These are phyloP conservation scores for Verticillium isaacii DNA, from an alignment of 2,329 filamentous ascomycete species.

Conservation along the genomic window DNA sequence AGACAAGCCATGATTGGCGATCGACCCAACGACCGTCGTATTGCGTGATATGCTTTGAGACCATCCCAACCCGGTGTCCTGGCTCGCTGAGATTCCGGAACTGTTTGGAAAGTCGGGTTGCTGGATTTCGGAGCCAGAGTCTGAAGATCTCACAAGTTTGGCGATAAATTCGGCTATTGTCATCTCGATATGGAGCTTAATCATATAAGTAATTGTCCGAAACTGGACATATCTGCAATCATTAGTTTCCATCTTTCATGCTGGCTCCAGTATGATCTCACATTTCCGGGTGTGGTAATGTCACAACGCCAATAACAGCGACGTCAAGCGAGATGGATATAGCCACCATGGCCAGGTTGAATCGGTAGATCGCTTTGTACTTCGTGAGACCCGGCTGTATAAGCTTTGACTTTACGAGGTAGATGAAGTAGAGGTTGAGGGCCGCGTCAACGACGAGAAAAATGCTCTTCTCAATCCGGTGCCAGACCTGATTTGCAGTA, in stretches of 20 bases:
- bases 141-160: slow-evolving; percentile 20
- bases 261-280: slow-evolving; percentile 2
- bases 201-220: slow-evolving; percentile 42
- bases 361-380: slow-evolving; percentile 37
- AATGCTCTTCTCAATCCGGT: slow-evolving; percentile 42
- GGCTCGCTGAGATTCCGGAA: neutral
- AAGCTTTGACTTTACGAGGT: slow-evolving; percentile 36
- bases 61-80: neutral
- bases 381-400: slow-evolving; percentile 42
- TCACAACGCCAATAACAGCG: slow-evolving; percentile 20
- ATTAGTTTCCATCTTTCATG: neutral
- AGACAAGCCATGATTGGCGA: neutral
- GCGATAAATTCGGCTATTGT: slow-evolving; percentile 44
- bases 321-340: slow-evolving; percentile 21
- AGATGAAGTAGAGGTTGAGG: slow-evolving; percentile 42
- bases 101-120: neutral
- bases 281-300: slow-evolving; percentile 19
- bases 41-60: neutral
- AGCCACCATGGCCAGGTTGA: slow-evolving; percentile 20
- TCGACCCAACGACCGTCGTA: neutral
- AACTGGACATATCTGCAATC: slow-evolving; percentile 20
- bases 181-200: slow-evolving; percentile 47
- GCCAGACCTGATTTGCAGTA: slow-evolving; percentile 41
- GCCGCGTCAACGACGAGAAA: slow-evolving; percentile 39
- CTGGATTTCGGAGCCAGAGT: neutral